Evolutionary conservation across 2,329 filamentous ascomycete species (phyloP).

Genomic region (Fusarium redolens): DNA sequence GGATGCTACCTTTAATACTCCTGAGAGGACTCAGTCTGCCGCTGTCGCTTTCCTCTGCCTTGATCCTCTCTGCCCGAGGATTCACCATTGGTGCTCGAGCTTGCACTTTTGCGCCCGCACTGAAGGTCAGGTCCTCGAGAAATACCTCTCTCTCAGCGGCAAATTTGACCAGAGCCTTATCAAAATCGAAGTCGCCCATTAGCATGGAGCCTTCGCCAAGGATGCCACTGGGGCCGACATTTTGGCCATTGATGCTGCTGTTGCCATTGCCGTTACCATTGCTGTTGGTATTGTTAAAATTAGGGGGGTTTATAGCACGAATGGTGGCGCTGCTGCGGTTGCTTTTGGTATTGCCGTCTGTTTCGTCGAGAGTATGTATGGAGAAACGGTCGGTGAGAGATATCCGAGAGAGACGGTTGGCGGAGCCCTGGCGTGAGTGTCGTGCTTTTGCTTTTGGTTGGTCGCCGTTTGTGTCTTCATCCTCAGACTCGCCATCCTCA

Average conservation of each 20-base stretch:
- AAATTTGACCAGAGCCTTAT: conserved; percentile 92
- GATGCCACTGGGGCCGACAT: conserved; percentile 37
- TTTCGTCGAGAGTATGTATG: conserved; percentile 67
- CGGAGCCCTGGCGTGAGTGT: conserved; percentile 71
- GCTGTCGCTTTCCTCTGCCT: conserved; percentile 73
- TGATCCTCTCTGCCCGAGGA: conserved; percentile 84
- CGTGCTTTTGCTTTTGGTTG: conserved; percentile 50
- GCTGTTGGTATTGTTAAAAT: conserved; percentile 38
- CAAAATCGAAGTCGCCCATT: conserved; percentile 85
- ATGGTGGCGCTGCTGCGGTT: conserved; percentile 76
- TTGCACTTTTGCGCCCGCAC: conserved; percentile 81
- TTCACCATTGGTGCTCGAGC: conserved; percentile 78
- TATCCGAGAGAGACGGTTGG: conserved; percentile 67
- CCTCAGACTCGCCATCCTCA: conserved; percentile 70
- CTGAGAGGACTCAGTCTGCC: conserved; percentile 67
- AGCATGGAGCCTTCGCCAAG: conserved; percentile 50
- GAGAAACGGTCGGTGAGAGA: conserved; percentile 63
- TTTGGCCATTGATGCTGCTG: conserved; percentile 28
- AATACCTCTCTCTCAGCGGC: conserved; percentile 95
- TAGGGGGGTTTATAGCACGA: conserved; percentile 54
- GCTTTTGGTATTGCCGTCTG: conserved; percentile 68
- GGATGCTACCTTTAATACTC: conserved; percentile 83
- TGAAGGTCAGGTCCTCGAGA: conserved; percentile 90
- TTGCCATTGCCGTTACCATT: conserved; percentile 37
- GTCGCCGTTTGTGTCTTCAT: conserved; percentile 49